Percentiles rank a stretch among this genome's conserved stretches.
Conservation (phyloP, 805 yeast species). For the Blastobotrys terrestris region DNA sequence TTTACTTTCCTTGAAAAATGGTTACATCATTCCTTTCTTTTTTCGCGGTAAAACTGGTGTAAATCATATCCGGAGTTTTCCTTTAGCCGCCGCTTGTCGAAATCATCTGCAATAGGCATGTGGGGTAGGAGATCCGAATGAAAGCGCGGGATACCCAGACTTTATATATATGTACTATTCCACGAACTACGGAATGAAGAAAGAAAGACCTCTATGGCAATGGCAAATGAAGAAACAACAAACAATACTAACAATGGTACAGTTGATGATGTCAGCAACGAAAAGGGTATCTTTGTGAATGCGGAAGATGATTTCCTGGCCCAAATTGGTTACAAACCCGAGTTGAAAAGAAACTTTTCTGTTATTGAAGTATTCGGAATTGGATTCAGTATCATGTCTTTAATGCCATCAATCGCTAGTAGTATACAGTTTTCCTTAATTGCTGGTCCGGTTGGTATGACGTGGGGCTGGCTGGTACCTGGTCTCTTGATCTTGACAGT, state of each 20-base stretch:
- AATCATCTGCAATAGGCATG: not conserved
- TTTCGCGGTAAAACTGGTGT: not conserved
- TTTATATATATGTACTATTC: not conserved
- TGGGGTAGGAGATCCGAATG: not conserved
- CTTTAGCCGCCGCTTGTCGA: not conserved
- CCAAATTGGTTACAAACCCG: slow-evolving; percentile 67
- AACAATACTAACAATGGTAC: not conserved
- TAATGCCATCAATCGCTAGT: slow-evolving; percentile 53
- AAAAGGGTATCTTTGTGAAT: not conserved
- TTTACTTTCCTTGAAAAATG: too few species aligned
- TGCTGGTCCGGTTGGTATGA: slow-evolving; percentile 58
- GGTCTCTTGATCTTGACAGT: slow-evolving; percentile 48
- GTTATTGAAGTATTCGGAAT: slow-evolving; percentile 63
- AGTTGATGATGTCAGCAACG: not conserved
- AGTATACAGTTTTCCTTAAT: slow-evolving; percentile 46
- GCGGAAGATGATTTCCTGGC: slow-evolving; percentile 25
- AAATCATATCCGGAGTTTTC: not conserved
- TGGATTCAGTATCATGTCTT: slow-evolving; percentile 68
- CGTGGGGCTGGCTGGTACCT: slow-evolving; percentile 71
- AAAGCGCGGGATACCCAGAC: not conserved
- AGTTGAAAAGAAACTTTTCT: slow-evolving; percentile 53
- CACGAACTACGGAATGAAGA: not conserved
- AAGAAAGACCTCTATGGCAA: too few species aligned
- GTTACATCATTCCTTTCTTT: not conserved
- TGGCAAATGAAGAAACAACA: not conserved